Conservation (phyloP, 192 early-diverging fungal genomes). For the Jimgerdemannia flammicorona region DNA sequence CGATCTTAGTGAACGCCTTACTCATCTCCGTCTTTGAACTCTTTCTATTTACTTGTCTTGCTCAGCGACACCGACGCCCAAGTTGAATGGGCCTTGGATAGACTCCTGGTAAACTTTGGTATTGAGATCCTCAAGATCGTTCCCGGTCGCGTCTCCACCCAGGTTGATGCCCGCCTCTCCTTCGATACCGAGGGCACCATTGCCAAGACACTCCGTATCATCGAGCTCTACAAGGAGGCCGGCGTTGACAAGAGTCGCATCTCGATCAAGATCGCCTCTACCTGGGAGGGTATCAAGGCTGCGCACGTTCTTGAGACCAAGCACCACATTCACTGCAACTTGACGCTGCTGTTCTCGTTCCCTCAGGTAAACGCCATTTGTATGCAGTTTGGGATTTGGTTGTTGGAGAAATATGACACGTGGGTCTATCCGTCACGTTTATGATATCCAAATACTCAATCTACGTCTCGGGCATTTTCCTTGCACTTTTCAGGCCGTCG, state of each 20-base stretch:
- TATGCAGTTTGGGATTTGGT: too few species aligned
- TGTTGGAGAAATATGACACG: too few species aligned
- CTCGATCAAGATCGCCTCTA: slow-evolving; percentile 99
- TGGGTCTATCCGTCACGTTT: too few species aligned
- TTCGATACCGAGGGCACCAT: slow-evolving; percentile 94
- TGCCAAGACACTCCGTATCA: slow-evolving; percentile 86
- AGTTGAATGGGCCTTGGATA: slow-evolving; percentile 85
- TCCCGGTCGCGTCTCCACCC: slow-evolving; percentile 97
- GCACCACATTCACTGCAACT: slow-evolving; percentile 96
- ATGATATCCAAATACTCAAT: too few species aligned
- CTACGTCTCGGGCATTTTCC: not conserved
- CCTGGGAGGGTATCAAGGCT: slow-evolving; percentile 99
- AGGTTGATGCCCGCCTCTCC: slow-evolving; percentile 95
- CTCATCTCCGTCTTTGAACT: too few species aligned
- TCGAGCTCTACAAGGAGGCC: slow-evolving; percentile 85
- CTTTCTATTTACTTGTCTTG: too few species aligned
- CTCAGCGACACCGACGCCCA: slow-evolving; percentile 60
- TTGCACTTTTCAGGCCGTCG: slow-evolving; percentile 69
- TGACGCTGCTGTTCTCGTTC: slow-evolving; percentile 96
- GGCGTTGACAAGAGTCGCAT: slow-evolving; percentile 88
- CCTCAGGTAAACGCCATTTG: slow-evolving; percentile 40
- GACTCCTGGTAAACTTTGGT: slow-evolving; percentile 96
- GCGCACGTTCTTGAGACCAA: slow-evolving; percentile 85
- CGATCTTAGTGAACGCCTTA: too few species aligned
- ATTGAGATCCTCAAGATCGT: slow-evolving; percentile 94